Percentiles rank a stretch among this genome's conserved stretches.
phyloP scores from a whole-genome alignment of 2,329 filamentous ascomycete genomes.

The Ophiostoma angusticollis region DNA sequence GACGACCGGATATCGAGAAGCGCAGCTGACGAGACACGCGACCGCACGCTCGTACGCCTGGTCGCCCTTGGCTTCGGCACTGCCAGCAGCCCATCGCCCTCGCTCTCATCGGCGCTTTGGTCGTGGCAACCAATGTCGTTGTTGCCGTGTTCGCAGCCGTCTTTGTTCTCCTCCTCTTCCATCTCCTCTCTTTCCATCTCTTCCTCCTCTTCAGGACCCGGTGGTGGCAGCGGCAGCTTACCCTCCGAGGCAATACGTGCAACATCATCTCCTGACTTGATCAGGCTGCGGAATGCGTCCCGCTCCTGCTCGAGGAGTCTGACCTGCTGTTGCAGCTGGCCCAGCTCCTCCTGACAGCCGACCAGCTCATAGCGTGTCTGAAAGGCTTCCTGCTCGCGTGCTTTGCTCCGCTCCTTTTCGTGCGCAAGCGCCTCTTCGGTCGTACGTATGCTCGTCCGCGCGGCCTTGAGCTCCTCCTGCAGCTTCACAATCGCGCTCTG shows the following conservation, averaged over 20 bases:
- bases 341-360: slow-evolving; percentile 52
- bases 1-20: slow-evolving; percentile 41
- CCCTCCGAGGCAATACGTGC: slow-evolving; percentile 61
- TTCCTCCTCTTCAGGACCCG: slow-evolving; percentile 27
- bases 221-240: slow-evolving; percentile 48
- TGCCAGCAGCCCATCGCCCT: slow-evolving; percentile 22
- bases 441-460: slow-evolving; percentile 39
- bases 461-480: slow-evolving; percentile 60
- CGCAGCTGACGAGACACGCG: slow-evolving; percentile 31
- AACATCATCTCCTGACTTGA: slow-evolving; percentile 57
- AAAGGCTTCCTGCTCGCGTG: slow-evolving; percentile 57
- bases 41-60: slow-evolving; percentile 33
- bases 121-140: background rate
- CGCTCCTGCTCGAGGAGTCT: slow-evolving; percentile 60
- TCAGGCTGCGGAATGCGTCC: slow-evolving; percentile 57
- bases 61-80: slow-evolving; percentile 42
- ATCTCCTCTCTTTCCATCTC: slow-evolving; percentile 38
- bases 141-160: background rate
- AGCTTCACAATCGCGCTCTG: slow-evolving; percentile 56
- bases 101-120: background rate
- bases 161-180: background rate
- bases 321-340: slow-evolving; percentile 48
- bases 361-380: slow-evolving; percentile 53
- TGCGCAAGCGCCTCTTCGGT: slow-evolving; percentile 47
- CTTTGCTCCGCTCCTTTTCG: slow-evolving; percentile 48